Evolutionary conservation across 2,329 filamentous ascomycete species (phyloP).

Genomic region (Cadophora sp.): DNA sequence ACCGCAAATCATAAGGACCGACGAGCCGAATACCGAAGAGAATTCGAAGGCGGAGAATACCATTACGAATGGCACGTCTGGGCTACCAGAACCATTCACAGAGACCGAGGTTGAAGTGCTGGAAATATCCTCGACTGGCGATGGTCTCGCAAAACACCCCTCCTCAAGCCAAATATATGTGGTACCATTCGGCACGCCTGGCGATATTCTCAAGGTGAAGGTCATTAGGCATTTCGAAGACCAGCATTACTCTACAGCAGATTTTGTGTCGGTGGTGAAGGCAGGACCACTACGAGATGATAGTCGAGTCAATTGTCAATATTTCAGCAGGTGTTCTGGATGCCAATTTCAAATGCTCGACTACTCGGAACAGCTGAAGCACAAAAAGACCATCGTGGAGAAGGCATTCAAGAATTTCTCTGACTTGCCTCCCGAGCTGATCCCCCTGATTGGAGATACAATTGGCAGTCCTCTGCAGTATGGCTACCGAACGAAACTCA

Average conservation of each 20-base stretch:
- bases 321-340: conserved; percentile 87
- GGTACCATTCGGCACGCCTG: conserved; percentile 87
- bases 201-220: conserved; percentile 80
- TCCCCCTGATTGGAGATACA: conserved; percentile 82
- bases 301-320: conserved; percentile 77
- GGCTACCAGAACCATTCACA: conserved; percentile 70
- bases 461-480: conserved; percentile 91
- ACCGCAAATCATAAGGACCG: conserved; percentile 42
- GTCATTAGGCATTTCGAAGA: conserved; percentile 73
- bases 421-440: conserved; percentile 73
- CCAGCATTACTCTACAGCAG: conserved; percentile 76
- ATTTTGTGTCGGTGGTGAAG: conserved; percentile 79
- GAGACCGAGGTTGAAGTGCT: conserved; percentile 85
- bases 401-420: conserved; percentile 95
- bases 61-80: conserved; percentile 36
- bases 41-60: conserved; percentile 34
- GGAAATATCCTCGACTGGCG: conserved; percentile 88
- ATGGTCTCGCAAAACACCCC: conserved; percentile 80
- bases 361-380: conserved; percentile 82
- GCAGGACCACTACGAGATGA: conserved; percentile 81
- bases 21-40: conserved; percentile 31
- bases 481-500: conserved; percentile 94
- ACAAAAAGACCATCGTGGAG: conserved; percentile 87
- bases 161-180: conserved; percentile 75
- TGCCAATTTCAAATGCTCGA: conserved; percentile 98